Base-by-base conservation (phyloP, 177 flowering plant genomes). In the Telopea speciosissima region DNA sequence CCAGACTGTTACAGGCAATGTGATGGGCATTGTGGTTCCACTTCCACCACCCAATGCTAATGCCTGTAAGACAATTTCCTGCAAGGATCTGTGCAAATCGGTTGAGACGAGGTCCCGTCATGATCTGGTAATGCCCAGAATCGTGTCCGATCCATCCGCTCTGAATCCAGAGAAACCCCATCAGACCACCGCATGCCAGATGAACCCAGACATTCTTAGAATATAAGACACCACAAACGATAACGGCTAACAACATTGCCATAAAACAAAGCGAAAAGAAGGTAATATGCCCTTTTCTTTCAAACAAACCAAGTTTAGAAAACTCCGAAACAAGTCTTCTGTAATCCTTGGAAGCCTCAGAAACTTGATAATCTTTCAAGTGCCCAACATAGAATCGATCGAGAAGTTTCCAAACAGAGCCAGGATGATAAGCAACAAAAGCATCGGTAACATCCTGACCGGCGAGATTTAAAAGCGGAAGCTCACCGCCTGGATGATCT, bases 21-120 rank as follows among this genome's bases (percentile, higher is more conserved):
- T 84, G 86, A 66, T 84, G 87, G 4, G 82, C 85, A 66, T 83
- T 84, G 76, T 82, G 85, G 28, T 75, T 82, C 80, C 83, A 69
- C 60, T 81, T 84, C 87, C 87, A 84, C 87, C 87, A 84, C 12
- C 77, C 87, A 73, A 85, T 83, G 76, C 87, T 85, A 56, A 85
- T 77, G 24, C 87, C 85, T 8, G 82, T 72, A 26, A 83, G 68
- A 24, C 85, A 83, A 70, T 81, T 82, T 3, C 84, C 84, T 0
- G 78, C 49, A 17, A 84, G 67, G 14, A 82, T 22, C 70, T 82
- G 85, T 6, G 45, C 79, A n/a, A 81, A 59, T 23, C 74, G 21
- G 44, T 81, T 84, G n/a, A 74, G 59, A 22, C 69, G 21, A 16
- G 58, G 78, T 16, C 71, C 73, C 28, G 12, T 11, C 84, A 81